Evolutionary conservation across 257 asterid genomes (phyloP), one percentile per base, ranked within the genome.

Genomic region (Ehretia macrophylla): DNA sequence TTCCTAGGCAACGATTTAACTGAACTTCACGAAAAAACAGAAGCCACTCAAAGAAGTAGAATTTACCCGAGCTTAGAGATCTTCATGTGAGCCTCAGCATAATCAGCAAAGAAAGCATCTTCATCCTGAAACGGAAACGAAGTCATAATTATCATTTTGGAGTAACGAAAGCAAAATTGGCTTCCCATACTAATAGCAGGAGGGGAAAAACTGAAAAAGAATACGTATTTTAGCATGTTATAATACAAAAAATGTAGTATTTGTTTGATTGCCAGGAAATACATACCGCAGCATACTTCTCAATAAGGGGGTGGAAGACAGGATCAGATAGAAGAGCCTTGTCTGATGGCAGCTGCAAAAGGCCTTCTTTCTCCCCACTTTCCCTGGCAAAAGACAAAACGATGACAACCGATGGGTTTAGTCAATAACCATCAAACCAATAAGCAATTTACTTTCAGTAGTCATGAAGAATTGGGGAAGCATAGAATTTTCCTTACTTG

Each of bases 51-150:
- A 27, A 3, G 3, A 27, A 1, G 35, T 27, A 6, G 6, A 27
- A 27, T 27, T 68, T 75, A 88, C 96, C 95, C 95, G 75, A 89
- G 67, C 64, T 89, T 95, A 38, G 91, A 86, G 27, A 89, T 94
- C 65, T 79, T 86, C 84, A 51, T 16, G 68, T 89, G 97, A 64
- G 94, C 80, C 51, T 39, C 82, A 5, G 95, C 95, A 65, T 89
- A 86, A 57, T 86, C 95, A n/a, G 82, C 80, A 56, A 86, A 89
- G 79, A 89, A 89, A n/a, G 88, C 87, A 68, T 89, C 97, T 76
- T 89, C 97, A 51, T 86, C 92, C 96, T 85, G 69, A 22, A 44
- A 37, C 13, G 47, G 23, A 52, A 58, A 58, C 55, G 48, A n/a
- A n/a, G n/a, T n/a, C n/a, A n/a, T n/a, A n/a, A n/a, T n/a, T n/a